Conservation (phyloP, 306 rosid species). For the Canavalia gladiata region DNA sequence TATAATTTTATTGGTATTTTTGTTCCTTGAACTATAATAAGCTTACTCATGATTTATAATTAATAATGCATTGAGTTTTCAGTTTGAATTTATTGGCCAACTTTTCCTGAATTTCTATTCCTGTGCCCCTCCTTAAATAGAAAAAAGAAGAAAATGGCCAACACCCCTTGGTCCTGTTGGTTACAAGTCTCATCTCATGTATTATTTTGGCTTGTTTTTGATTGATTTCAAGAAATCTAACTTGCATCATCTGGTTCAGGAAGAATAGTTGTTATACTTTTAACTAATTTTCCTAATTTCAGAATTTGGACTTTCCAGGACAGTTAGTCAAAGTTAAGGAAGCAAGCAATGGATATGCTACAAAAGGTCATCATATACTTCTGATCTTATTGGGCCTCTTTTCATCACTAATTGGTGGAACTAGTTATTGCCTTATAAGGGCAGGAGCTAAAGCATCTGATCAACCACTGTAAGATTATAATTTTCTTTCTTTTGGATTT, state of each 20-base stretch:
- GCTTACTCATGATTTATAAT: slow-evolving; percentile 21
- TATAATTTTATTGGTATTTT: slow-evolving; percentile 1
- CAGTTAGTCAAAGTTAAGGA: slow-evolving; percentile 61
- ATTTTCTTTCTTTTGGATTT: slow-evolving; percentile 26
- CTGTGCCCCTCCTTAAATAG: not conserved
- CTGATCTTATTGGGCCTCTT: slow-evolving; percentile 66
- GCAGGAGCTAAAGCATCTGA: slow-evolving; percentile 84
- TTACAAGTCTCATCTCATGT: not conserved
- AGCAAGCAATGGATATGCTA: slow-evolving; percentile 51
- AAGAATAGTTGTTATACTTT: slow-evolving; percentile 36
- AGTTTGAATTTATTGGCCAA: slow-evolving; percentile 29
- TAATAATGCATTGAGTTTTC: not conserved
- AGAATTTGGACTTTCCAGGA: slow-evolving; percentile 59
- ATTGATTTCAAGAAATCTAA: slow-evolving; percentile 28
- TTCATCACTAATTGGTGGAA: slow-evolving; percentile 76
- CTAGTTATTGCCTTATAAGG: slow-evolving; percentile 77
- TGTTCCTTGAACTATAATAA: slow-evolving; percentile 4
- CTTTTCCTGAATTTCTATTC: not conserved
- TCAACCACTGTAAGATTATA: slow-evolving; percentile 79
- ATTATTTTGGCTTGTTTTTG: not conserved
- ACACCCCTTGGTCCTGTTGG: not conserved
- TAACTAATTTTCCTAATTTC: slow-evolving; percentile 42
- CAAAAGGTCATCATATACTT: slow-evolving; percentile 55
- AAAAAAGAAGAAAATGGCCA: not conserved
- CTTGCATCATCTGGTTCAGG: slow-evolving; percentile 36